A percentile compares a stretch with the other conserved stretches of the same genome.
Conservation (phyloP, 148 eudicot genomes). For the Diospyros kaki region DNA sequence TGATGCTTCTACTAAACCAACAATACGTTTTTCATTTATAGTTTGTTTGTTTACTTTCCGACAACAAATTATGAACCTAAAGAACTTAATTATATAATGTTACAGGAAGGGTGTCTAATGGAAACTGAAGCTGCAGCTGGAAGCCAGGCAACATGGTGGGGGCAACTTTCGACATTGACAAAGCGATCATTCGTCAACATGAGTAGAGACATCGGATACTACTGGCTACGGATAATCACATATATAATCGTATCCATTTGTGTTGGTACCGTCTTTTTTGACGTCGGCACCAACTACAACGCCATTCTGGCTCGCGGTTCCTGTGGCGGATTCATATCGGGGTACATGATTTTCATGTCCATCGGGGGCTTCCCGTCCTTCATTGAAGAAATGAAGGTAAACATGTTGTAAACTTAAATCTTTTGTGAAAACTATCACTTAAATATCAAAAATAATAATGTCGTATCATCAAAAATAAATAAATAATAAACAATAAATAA, state of each 20-base stretch:
- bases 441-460: too few species aligned
- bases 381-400: conserved; percentile 79
- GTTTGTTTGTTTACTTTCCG: too few species aligned
- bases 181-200: conserved; percentile 70
- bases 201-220: conserved; percentile 79
- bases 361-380: conserved; percentile 93
- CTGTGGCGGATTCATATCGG: conserved; percentile 77
- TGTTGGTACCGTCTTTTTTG: conserved; percentile 70
- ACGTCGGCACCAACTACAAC: conserved; percentile 70
- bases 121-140: conserved; percentile 35
- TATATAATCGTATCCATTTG: conserved; percentile 58
- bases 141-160: conserved; percentile 79
- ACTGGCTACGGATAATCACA: conserved; percentile 66
- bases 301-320: conserved; percentile 89
- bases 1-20: conserved; percentile 10
- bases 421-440: too few species aligned
- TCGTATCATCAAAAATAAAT: too few species aligned
- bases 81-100: conserved; percentile 12
- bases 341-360: conserved; percentile 95
- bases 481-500: too few species aligned
- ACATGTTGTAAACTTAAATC: too few species aligned
- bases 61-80: neutral
- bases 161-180: conserved; percentile 56
- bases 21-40: neutral
- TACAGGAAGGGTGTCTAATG: conserved; percentile 36